phyloP scores from a whole-genome alignment of 148 eudicot species.

The Hydrangea macrophylla region DNA sequence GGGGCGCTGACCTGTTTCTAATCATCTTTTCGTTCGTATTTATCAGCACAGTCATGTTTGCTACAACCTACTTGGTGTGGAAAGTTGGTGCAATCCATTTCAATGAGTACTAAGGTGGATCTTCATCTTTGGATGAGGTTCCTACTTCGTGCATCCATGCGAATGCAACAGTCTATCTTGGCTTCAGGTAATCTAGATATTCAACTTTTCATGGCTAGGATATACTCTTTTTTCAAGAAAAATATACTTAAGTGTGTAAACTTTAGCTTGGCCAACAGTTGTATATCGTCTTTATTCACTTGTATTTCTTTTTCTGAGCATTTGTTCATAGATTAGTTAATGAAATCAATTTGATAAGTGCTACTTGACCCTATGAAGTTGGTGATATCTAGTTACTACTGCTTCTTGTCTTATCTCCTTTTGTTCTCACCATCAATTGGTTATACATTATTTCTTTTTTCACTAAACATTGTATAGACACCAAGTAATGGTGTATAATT shows the following conservation, averaged over 20 bases:
- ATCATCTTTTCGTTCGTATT: slow-evolving; percentile 62
- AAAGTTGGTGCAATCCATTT: slow-evolving; percentile 96
- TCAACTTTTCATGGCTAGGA: background rate
- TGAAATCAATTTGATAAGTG: background rate
- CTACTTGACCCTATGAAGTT: background rate
- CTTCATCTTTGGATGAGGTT: background rate
- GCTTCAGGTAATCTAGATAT: background rate
- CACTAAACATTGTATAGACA: too few species aligned
- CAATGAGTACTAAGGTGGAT: slow-evolving; percentile 52
- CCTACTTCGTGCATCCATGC: background rate
- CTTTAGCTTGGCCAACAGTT: slow-evolving; percentile 1
- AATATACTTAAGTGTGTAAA: slow-evolving; percentile 6
- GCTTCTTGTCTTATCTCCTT: background rate
- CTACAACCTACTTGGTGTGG: slow-evolving; percentile 87
- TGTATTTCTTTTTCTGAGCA: background rate
- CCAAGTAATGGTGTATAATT: too few species aligned
- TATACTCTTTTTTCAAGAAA: background rate
- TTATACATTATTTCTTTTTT: too few species aligned
- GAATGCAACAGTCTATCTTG: background rate
- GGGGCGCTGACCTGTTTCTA: slow-evolving; percentile 62
- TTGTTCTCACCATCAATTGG: background rate
- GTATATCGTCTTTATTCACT: background rate
- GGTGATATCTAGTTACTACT: background rate
- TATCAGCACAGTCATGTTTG: slow-evolving; percentile 84
- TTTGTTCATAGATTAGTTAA: background rate